Evolutionary conservation across 2,329 filamentous ascomycete species (phyloP).

Genomic region (Colletotrichum scovillei): DNA sequence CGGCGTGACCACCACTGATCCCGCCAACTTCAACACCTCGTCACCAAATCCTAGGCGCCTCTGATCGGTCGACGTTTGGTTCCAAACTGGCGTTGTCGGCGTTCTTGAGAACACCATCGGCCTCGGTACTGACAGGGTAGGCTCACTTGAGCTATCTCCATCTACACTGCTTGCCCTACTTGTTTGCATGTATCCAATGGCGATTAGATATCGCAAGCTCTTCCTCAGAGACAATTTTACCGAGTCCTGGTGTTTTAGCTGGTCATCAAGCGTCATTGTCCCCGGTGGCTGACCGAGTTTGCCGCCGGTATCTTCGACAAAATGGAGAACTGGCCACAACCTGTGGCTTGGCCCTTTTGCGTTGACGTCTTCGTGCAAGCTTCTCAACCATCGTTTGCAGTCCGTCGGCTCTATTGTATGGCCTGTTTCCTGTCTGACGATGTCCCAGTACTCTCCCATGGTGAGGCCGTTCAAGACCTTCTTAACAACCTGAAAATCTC

Average conservation of each 20-base stretch:
- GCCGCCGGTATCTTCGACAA: slow-evolving; percentile 33
- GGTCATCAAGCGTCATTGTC: slow-evolving; percentile 1
- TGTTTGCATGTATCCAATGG: slow-evolving; percentile 15
- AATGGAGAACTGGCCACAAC: slow-evolving; percentile 41
- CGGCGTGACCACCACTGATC: background rate
- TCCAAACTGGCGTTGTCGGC: slow-evolving; percentile 17
- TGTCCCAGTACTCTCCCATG: slow-evolving; percentile 37
- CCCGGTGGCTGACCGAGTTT: slow-evolving; percentile 9
- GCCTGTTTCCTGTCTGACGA: slow-evolving; percentile 30
- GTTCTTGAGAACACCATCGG: slow-evolving; percentile 12
- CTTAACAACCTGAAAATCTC: background rate
- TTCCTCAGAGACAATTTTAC: slow-evolving; percentile 1
- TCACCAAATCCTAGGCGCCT: background rate
- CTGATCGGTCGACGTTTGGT: background rate
- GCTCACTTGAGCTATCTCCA: slow-evolving; percentile 14
- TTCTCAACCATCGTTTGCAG: slow-evolving; percentile 3
- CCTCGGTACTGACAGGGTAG: slow-evolving; percentile 39
- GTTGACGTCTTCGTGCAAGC: slow-evolving; percentile 30
- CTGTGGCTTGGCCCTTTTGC: slow-evolving; percentile 34
- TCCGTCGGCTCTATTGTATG: slow-evolving; percentile 15
- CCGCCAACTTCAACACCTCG: background rate
- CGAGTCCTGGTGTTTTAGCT: background rate
- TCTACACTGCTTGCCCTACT: slow-evolving; percentile 13
- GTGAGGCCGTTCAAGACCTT: slow-evolving; percentile 34
- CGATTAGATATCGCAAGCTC: slow-evolving; percentile 20